These are phyloP conservation scores for Lachnellula subtilissima DNA, from an alignment of 2,329 filamentous ascomycete species.

Conservation along the genomic window DNA sequence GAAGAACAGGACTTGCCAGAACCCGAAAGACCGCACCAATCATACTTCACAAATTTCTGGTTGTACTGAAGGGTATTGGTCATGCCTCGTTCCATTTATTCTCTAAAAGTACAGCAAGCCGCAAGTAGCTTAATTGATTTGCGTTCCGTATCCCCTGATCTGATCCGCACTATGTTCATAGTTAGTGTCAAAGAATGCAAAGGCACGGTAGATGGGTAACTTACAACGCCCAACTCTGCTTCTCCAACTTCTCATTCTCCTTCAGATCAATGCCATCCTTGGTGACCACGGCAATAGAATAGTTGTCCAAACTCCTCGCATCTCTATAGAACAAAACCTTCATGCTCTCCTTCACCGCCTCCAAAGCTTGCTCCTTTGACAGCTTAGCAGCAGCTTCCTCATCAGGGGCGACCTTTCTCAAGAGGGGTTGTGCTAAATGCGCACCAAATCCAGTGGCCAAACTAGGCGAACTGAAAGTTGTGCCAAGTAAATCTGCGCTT, in stretches of 20 bases:
- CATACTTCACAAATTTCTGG: neutral
- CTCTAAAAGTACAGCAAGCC: constrained; percentile 28
- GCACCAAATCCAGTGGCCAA: constrained; percentile 91
- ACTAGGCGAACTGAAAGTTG: constrained; percentile 81
- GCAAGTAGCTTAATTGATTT: constrained; percentile 45
- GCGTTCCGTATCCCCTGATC: constrained; percentile 92
- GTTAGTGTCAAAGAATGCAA: constrained; percentile 15
- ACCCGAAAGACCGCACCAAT: neutral
- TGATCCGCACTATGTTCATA: constrained; percentile 60
- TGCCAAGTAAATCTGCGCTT: constrained; percentile 85
- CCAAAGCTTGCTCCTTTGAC: constrained; percentile 71
- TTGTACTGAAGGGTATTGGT: neutral
- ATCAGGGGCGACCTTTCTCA: constrained; percentile 78
- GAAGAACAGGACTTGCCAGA: too few species aligned
- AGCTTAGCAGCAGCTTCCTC: constrained; percentile 71
- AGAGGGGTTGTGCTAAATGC: constrained; percentile 86
- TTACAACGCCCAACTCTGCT: constrained; percentile 91
- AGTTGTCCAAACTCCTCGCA: constrained; percentile 84
- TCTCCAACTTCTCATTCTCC: constrained; percentile 82
- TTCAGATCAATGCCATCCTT: constrained; percentile 83
- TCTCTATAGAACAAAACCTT: constrained; percentile 98
- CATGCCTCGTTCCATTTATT: constrained; percentile 23
- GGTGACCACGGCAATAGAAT: constrained; percentile 86
- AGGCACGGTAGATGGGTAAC: constrained; percentile 3
- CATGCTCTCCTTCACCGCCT: constrained; percentile 87